Percentiles rank a stretch among this genome's conserved stretches.
These are phyloP conservation scores for Dicorynia guianensis DNA, from an alignment of 306 rosid species.

Conservation along the genomic window DNA sequence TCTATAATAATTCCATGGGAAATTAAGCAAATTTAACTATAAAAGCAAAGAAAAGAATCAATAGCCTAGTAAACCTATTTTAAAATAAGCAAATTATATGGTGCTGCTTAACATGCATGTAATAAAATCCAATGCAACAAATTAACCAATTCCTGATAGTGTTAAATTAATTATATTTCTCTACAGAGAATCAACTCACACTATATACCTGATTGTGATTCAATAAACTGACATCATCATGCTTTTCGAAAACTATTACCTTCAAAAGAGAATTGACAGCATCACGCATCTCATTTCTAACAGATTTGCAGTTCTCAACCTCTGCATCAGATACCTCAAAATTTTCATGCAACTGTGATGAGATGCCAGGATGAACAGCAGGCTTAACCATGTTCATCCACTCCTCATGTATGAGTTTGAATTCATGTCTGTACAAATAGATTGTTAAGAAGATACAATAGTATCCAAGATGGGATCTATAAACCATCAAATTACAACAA, in stretches of 20 bases:
- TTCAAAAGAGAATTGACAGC: constrained; percentile 78
- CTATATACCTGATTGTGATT: constrained; percentile 5
- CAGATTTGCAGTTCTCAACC: constrained; percentile 65
- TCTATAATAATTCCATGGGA: too few species aligned
- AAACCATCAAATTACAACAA: constrained; percentile 20
- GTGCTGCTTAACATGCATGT: too few species aligned
- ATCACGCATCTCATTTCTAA: constrained; percentile 73
- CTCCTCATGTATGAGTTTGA: constrained; percentile 63
- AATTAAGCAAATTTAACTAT: too few species aligned
- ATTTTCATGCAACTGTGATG: constrained; percentile 59
- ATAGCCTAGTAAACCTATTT: too few species aligned
- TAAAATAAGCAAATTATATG: too few species aligned
- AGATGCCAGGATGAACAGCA: constrained; percentile 62
- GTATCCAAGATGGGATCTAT: constrained; percentile 6
- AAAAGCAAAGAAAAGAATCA: too few species aligned
- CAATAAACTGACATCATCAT: not conserved
- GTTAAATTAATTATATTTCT: not conserved
- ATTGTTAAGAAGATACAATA: constrained; percentile 31
- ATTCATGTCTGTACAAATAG: constrained; percentile 71
- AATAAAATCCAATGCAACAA: too few species aligned
- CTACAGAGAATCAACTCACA: not conserved
- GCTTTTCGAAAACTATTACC: constrained; percentile 55
- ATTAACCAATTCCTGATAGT: not conserved
- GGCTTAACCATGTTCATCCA: constrained; percentile 83
- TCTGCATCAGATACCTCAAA: constrained; percentile 58